These are phyloP conservation scores for Tuber microsphaerosporum DNA, from an alignment of 495 filamentous ascomycete species.

Conservation along the genomic window DNA sequence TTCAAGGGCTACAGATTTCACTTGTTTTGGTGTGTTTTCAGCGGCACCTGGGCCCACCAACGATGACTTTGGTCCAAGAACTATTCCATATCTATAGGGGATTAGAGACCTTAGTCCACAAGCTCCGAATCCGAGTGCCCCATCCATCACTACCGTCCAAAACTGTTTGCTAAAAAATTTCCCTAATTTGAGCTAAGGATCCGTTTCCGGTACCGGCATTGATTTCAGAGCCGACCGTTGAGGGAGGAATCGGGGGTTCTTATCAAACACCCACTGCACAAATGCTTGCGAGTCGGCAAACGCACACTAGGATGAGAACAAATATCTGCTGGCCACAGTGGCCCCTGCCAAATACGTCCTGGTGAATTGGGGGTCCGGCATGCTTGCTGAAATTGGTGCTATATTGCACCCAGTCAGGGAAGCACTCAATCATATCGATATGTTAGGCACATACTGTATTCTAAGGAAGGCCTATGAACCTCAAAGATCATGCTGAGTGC, in stretches of 20 bases:
- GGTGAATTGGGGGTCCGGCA: background rate
- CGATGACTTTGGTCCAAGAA: too few relatives aligned
- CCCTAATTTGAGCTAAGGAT: background rate
- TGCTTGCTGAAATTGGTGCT: background rate
- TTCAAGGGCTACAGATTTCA: too few relatives aligned
- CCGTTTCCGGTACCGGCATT: background rate
- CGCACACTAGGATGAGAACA: background rate
- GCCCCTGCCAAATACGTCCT: background rate
- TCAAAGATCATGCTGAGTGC: background rate
- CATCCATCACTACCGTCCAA: background rate
- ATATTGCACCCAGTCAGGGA: background rate
- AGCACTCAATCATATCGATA: background rate
- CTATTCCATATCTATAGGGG: background rate
- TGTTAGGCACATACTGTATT: background rate
- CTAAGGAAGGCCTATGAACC: background rate
- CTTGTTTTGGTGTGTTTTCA: too few relatives aligned
- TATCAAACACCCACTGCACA: too few relatives aligned
- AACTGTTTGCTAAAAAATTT: background rate
- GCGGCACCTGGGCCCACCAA: too few relatives aligned
- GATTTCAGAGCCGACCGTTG: too few relatives aligned
- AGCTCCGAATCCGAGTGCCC: background rate
- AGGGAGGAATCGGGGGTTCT: background rate
- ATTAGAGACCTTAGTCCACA: background rate
- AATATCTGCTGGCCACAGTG: background rate
- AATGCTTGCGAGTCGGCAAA: too few relatives aligned